Evolutionary conservation across 2,329 filamentous ascomycete species (phyloP).

Genomic region (Elsinoe batatas): DNA sequence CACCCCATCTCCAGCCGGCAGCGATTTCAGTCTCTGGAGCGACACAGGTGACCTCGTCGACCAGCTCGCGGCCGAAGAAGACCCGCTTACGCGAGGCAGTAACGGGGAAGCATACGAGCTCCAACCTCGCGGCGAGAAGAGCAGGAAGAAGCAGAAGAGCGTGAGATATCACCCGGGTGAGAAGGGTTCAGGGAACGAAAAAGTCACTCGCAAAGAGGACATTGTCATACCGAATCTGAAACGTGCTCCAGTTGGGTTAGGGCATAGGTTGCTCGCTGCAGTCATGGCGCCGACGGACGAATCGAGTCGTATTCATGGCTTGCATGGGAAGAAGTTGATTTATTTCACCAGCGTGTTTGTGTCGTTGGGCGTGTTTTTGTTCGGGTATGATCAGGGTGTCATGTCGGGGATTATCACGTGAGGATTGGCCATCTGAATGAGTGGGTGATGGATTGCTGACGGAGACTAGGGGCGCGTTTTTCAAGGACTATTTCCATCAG

Average conservation of each 20-base stretch:
- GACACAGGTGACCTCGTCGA: slow-evolving; percentile 93
- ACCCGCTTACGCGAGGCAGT: slow-evolving; percentile 63
- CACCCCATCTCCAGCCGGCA: slow-evolving; percentile 49
- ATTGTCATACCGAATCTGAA: slow-evolving; percentile 68
- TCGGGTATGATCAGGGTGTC: slow-evolving; percentile 83
- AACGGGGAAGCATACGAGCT: slow-evolving; percentile 55
- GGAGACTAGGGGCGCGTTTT: slow-evolving; percentile 62
- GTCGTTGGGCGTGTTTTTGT: slow-evolving; percentile 67
- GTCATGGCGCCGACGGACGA: slow-evolving; percentile 75
- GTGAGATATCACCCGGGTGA: slow-evolving; percentile 54
- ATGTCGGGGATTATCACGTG: slow-evolving; percentile 72
- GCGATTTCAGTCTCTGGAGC: slow-evolving; percentile 75
- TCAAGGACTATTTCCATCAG: slow-evolving; percentile 86
- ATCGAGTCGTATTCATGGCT: slow-evolving; percentile 67
- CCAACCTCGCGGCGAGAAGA: slow-evolving; percentile 12
- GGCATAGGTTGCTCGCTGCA: slow-evolving; percentile 61
- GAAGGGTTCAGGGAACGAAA: slow-evolving; percentile 38
- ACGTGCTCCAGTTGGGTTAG: slow-evolving; percentile 52
- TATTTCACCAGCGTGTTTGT: slow-evolving; percentile 94
- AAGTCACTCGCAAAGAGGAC: slow-evolving; percentile 46
- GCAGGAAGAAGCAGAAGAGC: slow-evolving; percentile 42
- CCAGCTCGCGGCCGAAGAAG: slow-evolving; percentile 73
- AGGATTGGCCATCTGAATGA: slow-evolving; percentile 22
- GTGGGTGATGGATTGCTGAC: slow-evolving; percentile 15
- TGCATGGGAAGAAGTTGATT: slow-evolving; percentile 92